Conservation (phyloP, 305 asterid species). For the Fraxinus paxiana region DNA sequence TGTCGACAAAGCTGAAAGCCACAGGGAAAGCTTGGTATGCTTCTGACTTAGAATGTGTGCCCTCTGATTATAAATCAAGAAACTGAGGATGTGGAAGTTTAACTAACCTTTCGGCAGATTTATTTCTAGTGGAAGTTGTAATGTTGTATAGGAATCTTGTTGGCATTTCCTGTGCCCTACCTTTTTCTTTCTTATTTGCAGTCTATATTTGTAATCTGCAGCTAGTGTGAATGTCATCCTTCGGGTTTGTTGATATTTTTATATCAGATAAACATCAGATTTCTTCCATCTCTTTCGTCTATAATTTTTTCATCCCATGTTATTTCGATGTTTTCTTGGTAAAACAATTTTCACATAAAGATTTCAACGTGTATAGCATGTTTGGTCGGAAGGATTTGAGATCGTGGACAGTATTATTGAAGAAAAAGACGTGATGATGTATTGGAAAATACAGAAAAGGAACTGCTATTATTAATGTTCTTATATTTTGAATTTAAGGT, state of each 20-base stretch:
- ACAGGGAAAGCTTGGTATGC: conserved; percentile 47
- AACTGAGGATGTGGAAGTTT: conserved; percentile 52
- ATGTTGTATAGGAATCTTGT: conserved; percentile 71
- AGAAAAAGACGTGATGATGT: background rate
- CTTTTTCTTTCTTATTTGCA: conserved; percentile 40
- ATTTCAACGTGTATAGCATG: background rate
- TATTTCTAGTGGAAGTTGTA: conserved; percentile 48
- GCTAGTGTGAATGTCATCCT: conserved; percentile 68
- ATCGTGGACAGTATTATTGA: background rate
- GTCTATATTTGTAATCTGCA: conserved; percentile 79
- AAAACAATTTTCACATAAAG: background rate
- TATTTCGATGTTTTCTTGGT: background rate
- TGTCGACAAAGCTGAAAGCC: conserved; percentile 18
- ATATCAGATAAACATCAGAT: conserved; percentile 26
- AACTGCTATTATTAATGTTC: background rate
- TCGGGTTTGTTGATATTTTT: conserved; percentile 60
- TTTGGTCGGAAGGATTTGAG: background rate
- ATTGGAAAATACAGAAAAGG: background rate
- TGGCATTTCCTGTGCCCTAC: conserved; percentile 37
- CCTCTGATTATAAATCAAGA: conserved; percentile 53
- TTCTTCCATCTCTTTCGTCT: background rate
- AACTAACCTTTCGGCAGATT: conserved; percentile 59
- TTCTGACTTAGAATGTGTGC: conserved; percentile 71
- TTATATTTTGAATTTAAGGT: background rate
- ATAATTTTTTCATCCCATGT: background rate